Conservation (phyloP, 441 rosid species). For the Manihot esculenta region DNA sequence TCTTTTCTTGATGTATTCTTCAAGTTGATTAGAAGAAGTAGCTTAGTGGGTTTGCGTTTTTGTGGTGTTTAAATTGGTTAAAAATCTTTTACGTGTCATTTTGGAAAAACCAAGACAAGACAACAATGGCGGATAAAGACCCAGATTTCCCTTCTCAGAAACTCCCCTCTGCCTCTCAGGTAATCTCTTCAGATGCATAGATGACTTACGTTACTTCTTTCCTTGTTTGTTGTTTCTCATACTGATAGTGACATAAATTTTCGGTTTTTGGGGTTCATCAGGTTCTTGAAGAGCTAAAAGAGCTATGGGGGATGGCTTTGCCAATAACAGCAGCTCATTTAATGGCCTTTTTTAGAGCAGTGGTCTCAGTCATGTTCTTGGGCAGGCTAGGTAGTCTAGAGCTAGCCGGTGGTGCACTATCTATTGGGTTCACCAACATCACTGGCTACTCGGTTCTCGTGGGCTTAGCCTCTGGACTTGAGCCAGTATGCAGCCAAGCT, state of each 20-base stretch:
- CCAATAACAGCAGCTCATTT: constrained; percentile 88
- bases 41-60: background rate
- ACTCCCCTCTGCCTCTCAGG: constrained; percentile 56
- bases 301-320: constrained; percentile 82
- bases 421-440: constrained; percentile 95
- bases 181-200: constrained; percentile 3
- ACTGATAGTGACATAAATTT: constrained; percentile 5
- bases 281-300: constrained; percentile 76
- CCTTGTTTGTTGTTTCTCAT: background rate
- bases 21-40: background rate
- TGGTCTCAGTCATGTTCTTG: constrained; percentile 81
- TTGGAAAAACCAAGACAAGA: background rate
- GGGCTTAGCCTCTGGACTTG: constrained; percentile 93
- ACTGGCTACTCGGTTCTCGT: constrained; percentile 93
- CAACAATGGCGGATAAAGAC: constrained; percentile 51
- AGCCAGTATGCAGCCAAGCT: constrained; percentile 97
- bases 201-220: background rate
- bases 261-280: constrained; percentile 20
- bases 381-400: constrained; percentile 91
- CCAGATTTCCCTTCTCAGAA: constrained; percentile 44
- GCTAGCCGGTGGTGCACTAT: constrained; percentile 93
- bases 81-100: constrained; percentile 12
- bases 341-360: constrained; percentile 73
- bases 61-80: constrained; percentile 7
- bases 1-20: background rate